These are phyloP conservation scores for Rhododendron simsii DNA, from an alignment of 148 eudicot genomes.

Conservation along the genomic window DNA sequence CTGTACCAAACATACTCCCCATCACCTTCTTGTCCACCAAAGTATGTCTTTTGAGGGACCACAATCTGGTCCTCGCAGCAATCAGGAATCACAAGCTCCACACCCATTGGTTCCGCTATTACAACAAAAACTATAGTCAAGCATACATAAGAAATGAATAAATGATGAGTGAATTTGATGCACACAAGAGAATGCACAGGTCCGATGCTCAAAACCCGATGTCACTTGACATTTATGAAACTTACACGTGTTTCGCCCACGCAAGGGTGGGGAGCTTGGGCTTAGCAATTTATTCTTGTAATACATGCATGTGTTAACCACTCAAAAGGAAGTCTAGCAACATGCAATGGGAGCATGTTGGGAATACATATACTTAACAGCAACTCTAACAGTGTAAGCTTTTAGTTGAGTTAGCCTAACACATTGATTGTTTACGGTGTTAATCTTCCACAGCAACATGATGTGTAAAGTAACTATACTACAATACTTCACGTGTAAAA, in stretches of 20 bases:
- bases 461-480: not conserved
- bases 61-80: slow-evolving; percentile 70
- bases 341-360: not conserved
- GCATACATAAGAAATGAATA: not conserved
- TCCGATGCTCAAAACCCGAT: not conserved
- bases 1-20: slow-evolving; percentile 84
- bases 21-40: slow-evolving; percentile 87
- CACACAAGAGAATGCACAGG: not conserved
- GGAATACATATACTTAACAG: not conserved
- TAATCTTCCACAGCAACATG: not conserved
- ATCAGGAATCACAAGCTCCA: slow-evolving; percentile 65
- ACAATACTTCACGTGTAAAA: not conserved
- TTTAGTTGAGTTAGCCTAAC: not conserved
- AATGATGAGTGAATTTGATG: not conserved
- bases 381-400: not conserved
- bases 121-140: not conserved
- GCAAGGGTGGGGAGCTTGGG: not conserved
- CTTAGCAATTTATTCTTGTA: not conserved
- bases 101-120: slow-evolving; percentile 81
- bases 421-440: not conserved
- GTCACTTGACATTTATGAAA: not conserved
- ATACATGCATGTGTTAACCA: not conserved
- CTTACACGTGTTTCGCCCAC: not conserved
- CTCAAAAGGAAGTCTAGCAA: not conserved
- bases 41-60: slow-evolving; percentile 64